phyloP scores from a whole-genome alignment of 805 yeast genomes.

The Cyberlindnera bimundalis region DNA sequence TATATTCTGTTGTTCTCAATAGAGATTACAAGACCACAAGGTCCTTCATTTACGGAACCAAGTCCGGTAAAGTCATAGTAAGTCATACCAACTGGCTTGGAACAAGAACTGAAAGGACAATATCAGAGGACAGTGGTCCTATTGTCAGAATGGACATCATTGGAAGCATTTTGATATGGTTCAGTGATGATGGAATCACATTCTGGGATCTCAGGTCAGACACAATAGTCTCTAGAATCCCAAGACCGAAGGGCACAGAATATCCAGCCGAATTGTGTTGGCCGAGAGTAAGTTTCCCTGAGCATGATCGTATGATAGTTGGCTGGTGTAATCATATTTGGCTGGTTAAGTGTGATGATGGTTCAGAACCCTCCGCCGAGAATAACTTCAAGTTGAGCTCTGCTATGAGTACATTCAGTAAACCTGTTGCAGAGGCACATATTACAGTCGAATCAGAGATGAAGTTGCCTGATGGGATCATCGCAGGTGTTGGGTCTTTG shows the following conservation, averaged over 20 bases:
- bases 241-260: constrained; percentile 48
- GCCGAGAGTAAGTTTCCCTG: constrained; percentile 72
- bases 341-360: constrained; percentile 49
- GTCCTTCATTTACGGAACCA: constrained; percentile 84
- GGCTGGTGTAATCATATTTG: constrained; percentile 86
- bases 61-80: constrained; percentile 73
- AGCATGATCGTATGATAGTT: constrained; percentile 60
- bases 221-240: constrained; percentile 46
- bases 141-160: constrained; percentile 63
- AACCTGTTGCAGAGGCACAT: constrained; percentile 34
- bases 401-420: constrained; percentile 47
- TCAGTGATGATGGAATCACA: constrained; percentile 77
- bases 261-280: constrained; percentile 75
- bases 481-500: constrained; percentile 78
- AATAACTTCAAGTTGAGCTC: constrained; percentile 31
- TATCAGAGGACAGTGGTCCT: constrained; percentile 58
- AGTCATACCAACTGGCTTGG: constrained; percentile 88
- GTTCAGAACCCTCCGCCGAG: constrained; percentile 3
- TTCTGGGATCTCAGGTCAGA: constrained; percentile 56
- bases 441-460: constrained; percentile 42
- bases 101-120: constrained; percentile 60
- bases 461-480: constrained; percentile 39
- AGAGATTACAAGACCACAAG: constrained; percentile 58
- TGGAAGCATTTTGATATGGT: constrained; percentile 73
- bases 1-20: constrained; percentile 82